Base-by-base conservation (phyloP, 805 yeast species). In the Ogataea degrootiae region DNA sequence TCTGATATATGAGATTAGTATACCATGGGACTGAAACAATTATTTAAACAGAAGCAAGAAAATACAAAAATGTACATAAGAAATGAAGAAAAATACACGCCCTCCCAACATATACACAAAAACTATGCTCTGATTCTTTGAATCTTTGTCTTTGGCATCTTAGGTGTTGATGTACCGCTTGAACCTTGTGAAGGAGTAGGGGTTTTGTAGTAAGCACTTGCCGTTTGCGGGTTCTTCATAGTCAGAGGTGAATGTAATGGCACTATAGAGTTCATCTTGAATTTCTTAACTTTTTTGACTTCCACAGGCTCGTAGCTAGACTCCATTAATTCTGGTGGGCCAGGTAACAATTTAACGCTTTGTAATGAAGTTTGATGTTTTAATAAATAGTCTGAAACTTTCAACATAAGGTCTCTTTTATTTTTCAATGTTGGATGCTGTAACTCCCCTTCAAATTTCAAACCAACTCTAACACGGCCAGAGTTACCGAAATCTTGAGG, bases 401-500 rank as follows among this genome's bases (percentile, higher is more conserved):
- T 72, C 31, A 72, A 71, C 64, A 86, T 70, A 41, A 92, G 66
- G 42, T 79, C 81, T 57, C 95, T 79, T 63, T 91, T 90, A 52
- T 76, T 79, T 45, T 65, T 66, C 36, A 71, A 42, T n/a, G 46
- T 22, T 26, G 61, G 57, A 16, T 63, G 61, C 14, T 68, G 71
- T 11, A 74, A 62, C 26, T 65, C 57, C 1, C 80, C 82, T 42
- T 76, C 75, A 48, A 46, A 59, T 58, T 81, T 84, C 37, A 88
- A 55, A 40, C 81, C 71, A 21, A 90, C 85, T 55, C 96, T 79
- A 34, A 94, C 91, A 59, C 98, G 77, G n/a, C 99, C 99, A 5
- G 97, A 95, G 62, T 92, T 92, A 55, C 98, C 96, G 77, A 85
- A 94, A 68, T 92, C 98, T 66, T 91, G 96, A 12, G 98, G 98